phyloP scores from a whole-genome alignment of 2,329 filamentous ascomycete genomes.

The Chaetomiaceae sp. region DNA sequence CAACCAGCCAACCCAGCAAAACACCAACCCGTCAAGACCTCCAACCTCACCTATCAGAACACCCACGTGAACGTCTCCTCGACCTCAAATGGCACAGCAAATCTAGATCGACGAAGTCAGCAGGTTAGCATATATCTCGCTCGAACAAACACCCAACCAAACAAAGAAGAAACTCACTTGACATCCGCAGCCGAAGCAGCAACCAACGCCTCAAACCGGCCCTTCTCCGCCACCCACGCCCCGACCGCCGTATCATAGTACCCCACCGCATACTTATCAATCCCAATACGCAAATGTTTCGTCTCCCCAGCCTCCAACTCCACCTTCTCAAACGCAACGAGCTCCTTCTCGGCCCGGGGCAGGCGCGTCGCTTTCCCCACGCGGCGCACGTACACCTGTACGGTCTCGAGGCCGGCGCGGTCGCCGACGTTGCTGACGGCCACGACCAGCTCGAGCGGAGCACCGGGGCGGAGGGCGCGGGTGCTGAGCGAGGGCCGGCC shows the following conservation, averaged over 20 bases:
- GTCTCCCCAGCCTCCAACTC: slow-evolving; percentile 51
- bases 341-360: slow-evolving; percentile 63
- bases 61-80: slow-evolving; percentile 61
- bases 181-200: slow-evolving; percentile 59
- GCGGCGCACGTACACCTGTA: slow-evolving; percentile 64
- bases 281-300: slow-evolving; percentile 38
- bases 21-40: background rate
- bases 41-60: slow-evolving; percentile 35
- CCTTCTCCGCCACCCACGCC: slow-evolving; percentile 62
- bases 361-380: slow-evolving; percentile 55
- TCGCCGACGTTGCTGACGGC: slow-evolving; percentile 50
- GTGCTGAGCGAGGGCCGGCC: slow-evolving; percentile 47
- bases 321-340: slow-evolving; percentile 64
- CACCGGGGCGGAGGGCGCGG: slow-evolving; percentile 34
- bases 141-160: slow-evolving; percentile 15
- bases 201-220: slow-evolving; percentile 53
- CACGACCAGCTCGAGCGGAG: slow-evolving; percentile 40
- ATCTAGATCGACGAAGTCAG: slow-evolving; percentile 20
- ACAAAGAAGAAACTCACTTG: slow-evolving; percentile 36
- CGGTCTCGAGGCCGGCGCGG: slow-evolving; percentile 53
- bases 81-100: slow-evolving; percentile 46
- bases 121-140: slow-evolving; percentile 13
- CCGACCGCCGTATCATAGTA: slow-evolving; percentile 57
- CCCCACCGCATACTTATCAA: slow-evolving; percentile 47
- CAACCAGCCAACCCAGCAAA: no score